Conservation (phyloP, 1,139 yeast species). For the Yamadazyma oceani region DNA sequence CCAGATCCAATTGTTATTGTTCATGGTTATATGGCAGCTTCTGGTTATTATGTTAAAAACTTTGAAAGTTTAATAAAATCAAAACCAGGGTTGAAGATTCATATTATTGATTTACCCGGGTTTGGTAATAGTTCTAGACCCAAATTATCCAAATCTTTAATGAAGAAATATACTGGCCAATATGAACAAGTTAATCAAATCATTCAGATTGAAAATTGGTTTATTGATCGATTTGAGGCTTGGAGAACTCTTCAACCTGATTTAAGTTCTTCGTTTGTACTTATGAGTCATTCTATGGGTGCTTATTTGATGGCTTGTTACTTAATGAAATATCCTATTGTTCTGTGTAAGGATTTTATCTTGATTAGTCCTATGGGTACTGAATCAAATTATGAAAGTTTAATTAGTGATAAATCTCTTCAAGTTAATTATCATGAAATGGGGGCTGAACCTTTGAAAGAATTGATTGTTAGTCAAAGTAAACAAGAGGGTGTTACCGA, state of each 20-base stretch:
- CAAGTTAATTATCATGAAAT: constrained; percentile 34
- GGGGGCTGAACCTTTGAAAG: constrained; percentile 30
- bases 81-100: constrained; percentile 33
- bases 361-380: constrained; percentile 50
- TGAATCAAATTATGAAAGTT: constrained; percentile 38
- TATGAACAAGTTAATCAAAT: constrained; percentile 33
- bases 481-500: constrained; percentile 15
- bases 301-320: constrained; percentile 44
- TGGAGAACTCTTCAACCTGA: constrained; percentile 27
- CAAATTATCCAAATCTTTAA: constrained; percentile 32
- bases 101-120: constrained; percentile 44
- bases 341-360: constrained; percentile 22
- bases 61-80: constrained; percentile 34
- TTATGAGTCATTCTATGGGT: constrained; percentile 48
- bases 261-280: constrained; percentile 9
- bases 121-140: constrained; percentile 48
- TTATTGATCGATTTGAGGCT: constrained; percentile 39
- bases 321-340: constrained; percentile 38
- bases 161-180: constrained; percentile 23
- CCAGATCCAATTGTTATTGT: constrained; percentile 27
- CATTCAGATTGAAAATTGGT: constrained; percentile 41
- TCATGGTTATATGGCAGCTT: constrained; percentile 51
- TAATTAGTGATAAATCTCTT: constrained; percentile 31
- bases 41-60: constrained; percentile 44
- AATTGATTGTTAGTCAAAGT: constrained; percentile 22